Conservation (phyloP, 2,329 filamentous ascomycete species). For the Cordyceps tenuipes region DNA sequence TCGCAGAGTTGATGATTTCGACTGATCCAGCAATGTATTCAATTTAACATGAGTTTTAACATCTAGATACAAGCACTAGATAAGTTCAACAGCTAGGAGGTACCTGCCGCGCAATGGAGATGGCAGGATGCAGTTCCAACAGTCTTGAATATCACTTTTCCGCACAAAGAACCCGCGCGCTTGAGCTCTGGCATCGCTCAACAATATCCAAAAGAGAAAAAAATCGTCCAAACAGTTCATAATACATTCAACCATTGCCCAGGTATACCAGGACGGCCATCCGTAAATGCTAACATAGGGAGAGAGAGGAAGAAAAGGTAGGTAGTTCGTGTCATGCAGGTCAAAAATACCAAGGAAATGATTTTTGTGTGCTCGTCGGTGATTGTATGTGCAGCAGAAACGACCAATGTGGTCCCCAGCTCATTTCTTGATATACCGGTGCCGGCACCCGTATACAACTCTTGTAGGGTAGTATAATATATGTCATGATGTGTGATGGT, state of each 20-base stretch:
- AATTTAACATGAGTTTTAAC: too few relatives aligned
- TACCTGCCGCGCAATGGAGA: too few relatives aligned
- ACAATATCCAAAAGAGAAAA: background rate
- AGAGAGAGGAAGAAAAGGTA: background rate
- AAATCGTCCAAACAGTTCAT: conserved; percentile 2
- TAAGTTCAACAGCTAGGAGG: too few relatives aligned
- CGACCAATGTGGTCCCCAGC: background rate
- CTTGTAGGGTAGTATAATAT: background rate
- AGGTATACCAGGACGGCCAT: background rate
- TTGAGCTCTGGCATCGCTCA: background rate
- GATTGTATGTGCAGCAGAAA: conserved; percentile 2
- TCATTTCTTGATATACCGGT: background rate
- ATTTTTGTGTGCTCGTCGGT: background rate
- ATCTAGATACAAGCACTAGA: too few relatives aligned
- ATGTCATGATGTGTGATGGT: background rate
- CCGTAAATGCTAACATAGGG: background rate
- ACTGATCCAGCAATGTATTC: too few relatives aligned
- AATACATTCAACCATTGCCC: background rate
- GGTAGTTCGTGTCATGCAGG: background rate
- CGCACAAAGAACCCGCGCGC: background rate
- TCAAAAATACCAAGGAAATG: background rate
- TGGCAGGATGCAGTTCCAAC: too few relatives aligned
- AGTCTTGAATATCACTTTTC: background rate
- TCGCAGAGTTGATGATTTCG: too few relatives aligned
- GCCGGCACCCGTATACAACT: conserved; percentile 3